Base-by-base conservation (phyloP, 2,329 filamentous ascomycete genomes). In the Diaporthe humulicola region DNA sequence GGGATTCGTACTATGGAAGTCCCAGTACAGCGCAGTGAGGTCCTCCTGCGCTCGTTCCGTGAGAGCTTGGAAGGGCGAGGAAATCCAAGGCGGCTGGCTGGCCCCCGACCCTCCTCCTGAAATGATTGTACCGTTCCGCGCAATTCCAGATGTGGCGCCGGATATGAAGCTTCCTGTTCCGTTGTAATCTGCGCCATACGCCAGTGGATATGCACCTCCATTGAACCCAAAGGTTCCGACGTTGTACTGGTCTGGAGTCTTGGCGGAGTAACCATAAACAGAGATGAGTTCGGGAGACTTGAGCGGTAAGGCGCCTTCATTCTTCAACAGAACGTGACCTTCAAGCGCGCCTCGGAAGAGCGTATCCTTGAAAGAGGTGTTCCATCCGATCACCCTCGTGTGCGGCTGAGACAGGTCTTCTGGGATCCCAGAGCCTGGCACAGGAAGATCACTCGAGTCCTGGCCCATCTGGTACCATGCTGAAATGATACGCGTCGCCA, bases 261-360 rank as follows among this genome's bases (percentile, higher is more conserved):
- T 86, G 57, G 87, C 88, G 14, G 91, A 91, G 79, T 93, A 93
- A 38, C 91, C 89, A 78, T 90, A 92, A 22, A 93, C 77, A 2
- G 91, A 90, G 67, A 93, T 77, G 75, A 89, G 79, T 75, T 85
- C 82, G 3, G 87, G 87, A 9, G 85, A 81, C 17, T 85, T 85
- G 0, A 93, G 82, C 0, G 91, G 91, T 0, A 93, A 85, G 0
- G 89, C 83, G 19, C 84, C 85, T 58, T 89, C 88, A 79, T 93
- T 93, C 81, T 93, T 93, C 45, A 93, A 85, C 0, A 93, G 85
- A 2, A 93, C 91, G 71, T 92, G 90, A 7, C 91, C 90, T 77
- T 92, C 90, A 5, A 91, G 83, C 0, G 90, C 91, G 4, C 90
- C 89, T 19, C 89, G 84, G 0, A 91, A 79, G 0, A 91, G 80